These are phyloP conservation scores for Sugiyamaella paludigena DNA, from an alignment of 1,139 yeast genomes.

Conservation along the genomic window DNA sequence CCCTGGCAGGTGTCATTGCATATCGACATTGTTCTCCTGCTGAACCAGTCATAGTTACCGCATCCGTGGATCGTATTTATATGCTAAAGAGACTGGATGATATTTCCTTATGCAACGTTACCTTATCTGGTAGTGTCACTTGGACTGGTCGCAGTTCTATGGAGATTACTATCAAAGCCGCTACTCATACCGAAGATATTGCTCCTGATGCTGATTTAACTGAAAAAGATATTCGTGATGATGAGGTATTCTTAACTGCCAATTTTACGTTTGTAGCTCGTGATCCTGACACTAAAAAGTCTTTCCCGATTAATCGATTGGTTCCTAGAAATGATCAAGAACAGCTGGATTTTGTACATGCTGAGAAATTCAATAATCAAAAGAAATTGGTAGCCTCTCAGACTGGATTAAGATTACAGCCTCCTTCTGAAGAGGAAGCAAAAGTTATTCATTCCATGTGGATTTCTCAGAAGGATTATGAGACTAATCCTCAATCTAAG, in stretches of 20 bases:
- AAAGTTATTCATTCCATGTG: conserved; percentile 74
- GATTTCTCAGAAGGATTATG: conserved; percentile 35
- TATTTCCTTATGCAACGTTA: conserved; percentile 68
- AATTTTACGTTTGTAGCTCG: conserved; percentile 95
- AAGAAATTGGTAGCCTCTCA: conserved; percentile 74
- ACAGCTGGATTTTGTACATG: conserved; percentile 80
- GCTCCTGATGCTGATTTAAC: conserved; percentile 30
- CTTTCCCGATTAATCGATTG: conserved; percentile 79
- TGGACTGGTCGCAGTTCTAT: conserved; percentile 95
- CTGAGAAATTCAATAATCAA: conserved; percentile 83
- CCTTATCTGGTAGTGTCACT: conserved; percentile 82
- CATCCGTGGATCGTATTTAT: conserved; percentile 87
- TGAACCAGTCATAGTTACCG: conserved; percentile 90
- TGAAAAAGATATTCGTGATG: conserved; percentile 44
- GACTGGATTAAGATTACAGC: conserved; percentile 58
- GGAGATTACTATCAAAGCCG: conserved; percentile 91
- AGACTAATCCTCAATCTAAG: conserved; percentile 27
- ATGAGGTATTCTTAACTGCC: conserved; percentile 70
- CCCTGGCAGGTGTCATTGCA: conserved; percentile 84
- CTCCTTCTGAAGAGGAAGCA: conserved; percentile 68
- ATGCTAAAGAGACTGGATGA: conserved; percentile 84
- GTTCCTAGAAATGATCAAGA: conserved; percentile 72
- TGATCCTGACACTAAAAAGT: conserved; percentile 82
- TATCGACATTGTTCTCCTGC: conserved; percentile 87
- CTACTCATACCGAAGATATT: conserved; percentile 60